These are phyloP conservation scores for Pseudogymnoascus sp. DNA, from an alignment of 2,329 filamentous ascomycete species.

Conservation along the genomic window DNA sequence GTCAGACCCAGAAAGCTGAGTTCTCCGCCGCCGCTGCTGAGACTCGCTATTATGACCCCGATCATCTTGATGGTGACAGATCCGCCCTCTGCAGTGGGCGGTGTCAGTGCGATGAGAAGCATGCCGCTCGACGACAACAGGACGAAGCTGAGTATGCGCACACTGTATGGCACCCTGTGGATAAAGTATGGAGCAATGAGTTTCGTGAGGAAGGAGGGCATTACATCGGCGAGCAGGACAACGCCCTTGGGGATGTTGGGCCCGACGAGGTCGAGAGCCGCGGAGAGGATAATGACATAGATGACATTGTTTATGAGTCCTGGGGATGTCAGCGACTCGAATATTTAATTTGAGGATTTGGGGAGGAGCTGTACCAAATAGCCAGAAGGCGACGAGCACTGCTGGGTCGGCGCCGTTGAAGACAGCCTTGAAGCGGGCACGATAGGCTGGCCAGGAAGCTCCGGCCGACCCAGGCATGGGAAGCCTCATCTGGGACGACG, in stretches of 20 bases:
- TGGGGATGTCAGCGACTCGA: constrained; percentile 28
- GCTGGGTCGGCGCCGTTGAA: constrained; percentile 61
- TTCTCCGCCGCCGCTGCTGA: constrained; percentile 82
- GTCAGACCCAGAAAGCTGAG: constrained; percentile 85
- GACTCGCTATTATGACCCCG: constrained; percentile 75
- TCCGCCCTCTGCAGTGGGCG: constrained; percentile 44
- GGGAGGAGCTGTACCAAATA: constrained; percentile 60
- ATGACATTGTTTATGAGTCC: constrained; percentile 94
- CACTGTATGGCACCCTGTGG: constrained; percentile 70
- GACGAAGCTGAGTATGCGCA: constrained; percentile 68
- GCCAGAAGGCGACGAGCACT: constrained; percentile 79
- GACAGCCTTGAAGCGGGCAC: constrained; percentile 52
- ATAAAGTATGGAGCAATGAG: constrained; percentile 90
- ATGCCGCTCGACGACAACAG: constrained; percentile 73
- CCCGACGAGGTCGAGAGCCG: constrained; percentile 90
- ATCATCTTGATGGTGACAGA: constrained; percentile 68
- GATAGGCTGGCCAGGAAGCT: constrained; percentile 67
- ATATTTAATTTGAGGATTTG: background rate
- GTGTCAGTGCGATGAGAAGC: constrained; percentile 78
- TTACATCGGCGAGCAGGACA: constrained; percentile 85
- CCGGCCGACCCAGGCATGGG: constrained; percentile 50
- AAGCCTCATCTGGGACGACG: constrained; percentile 30
- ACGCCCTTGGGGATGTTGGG: constrained; percentile 78
- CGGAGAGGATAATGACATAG: constrained; percentile 93
- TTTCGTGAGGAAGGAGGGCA: constrained; percentile 84